A percentile compares a stretch with the other conserved stretches of the same genome.
Conservation (phyloP, 2,329 filamentous ascomycete genomes). For the Fusarium coffeatum region DNA sequence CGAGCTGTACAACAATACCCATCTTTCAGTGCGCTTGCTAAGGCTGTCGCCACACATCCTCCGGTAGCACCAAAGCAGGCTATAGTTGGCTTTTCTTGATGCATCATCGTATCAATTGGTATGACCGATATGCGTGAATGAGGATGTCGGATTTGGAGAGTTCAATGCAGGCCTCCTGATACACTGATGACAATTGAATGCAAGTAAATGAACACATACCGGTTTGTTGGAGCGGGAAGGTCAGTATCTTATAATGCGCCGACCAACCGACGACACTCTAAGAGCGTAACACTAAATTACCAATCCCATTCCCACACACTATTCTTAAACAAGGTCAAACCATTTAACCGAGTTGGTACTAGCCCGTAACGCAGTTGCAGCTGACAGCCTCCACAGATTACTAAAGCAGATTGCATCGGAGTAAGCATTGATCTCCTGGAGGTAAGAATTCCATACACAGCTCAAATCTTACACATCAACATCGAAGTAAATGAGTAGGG, state of each 20-base stretch:
- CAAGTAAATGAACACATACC: not conserved
- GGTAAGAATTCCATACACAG: not conserved
- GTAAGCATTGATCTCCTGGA: not conserved
- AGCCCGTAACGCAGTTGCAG: slow-evolving; percentile 6
- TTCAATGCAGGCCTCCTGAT: not conserved
- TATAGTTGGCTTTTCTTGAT: not conserved
- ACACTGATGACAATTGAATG: too few species aligned
- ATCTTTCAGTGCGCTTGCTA: not conserved
- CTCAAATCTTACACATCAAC: too few species aligned
- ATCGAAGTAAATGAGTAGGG: not conserved
- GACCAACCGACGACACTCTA: too few species aligned
- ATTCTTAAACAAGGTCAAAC: not conserved
- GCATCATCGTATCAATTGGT: not conserved
- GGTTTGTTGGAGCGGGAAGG: not conserved
- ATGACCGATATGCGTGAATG: accelerated
- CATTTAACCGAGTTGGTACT: not conserved
- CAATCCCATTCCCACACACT: not conserved
- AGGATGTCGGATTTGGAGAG: not conserved
- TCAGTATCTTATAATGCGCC: not conserved
- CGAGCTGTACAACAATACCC: not conserved
- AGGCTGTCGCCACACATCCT: not conserved
- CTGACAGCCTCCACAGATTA: not conserved
- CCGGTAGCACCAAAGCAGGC: not conserved
- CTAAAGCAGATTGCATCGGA: not conserved
- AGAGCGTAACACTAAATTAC: not conserved